Evolutionary conservation across 805 yeast genomes (phyloP).

Genomic region (Nakazawaea sp.): DNA sequence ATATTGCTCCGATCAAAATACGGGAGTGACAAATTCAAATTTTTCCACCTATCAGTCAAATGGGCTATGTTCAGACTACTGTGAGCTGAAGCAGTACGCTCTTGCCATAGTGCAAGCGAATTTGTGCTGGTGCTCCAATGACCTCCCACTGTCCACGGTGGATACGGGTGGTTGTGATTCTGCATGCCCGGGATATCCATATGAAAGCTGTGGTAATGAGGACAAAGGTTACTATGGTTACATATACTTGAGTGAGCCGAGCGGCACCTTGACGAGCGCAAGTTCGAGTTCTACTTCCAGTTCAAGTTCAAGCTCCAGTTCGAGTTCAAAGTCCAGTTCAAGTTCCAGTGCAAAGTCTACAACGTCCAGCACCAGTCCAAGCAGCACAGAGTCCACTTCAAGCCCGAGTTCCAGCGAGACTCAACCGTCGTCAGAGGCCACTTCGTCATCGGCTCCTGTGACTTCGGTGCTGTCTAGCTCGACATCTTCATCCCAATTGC

Average conservation of each 20-base stretch:
- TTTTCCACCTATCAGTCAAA: conserved; percentile 22
- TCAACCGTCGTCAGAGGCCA: neutral
- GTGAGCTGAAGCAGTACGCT: conserved; percentile 24
- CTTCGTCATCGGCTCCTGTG: neutral
- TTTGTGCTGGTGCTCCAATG: conserved; percentile 43
- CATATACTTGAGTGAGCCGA: conserved; percentile 13
- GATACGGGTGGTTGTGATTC: conserved; percentile 25
- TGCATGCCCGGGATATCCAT: conserved; percentile 38
- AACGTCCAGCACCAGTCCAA: conserved; percentile 1
- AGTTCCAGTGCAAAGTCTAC: conserved; percentile 1
- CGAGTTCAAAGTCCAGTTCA: conserved; percentile 2
- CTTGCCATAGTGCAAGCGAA: conserved; percentile 39
- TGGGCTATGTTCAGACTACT: conserved; percentile 35
- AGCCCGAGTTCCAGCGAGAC: conserved; percentile 6
- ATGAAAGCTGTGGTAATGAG: conserved; percentile 31
- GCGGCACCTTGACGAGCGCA: neutral
- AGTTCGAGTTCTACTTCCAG: conserved; percentile 9
- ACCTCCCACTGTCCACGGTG: conserved; percentile 33
- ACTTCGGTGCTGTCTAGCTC: too few relatives aligned
- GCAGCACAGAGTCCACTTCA: conserved; percentile 3
- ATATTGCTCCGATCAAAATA: conserved; percentile 21
- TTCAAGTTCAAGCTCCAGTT: conserved; percentile 7
- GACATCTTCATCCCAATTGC: too few relatives aligned
- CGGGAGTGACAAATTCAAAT: conserved; percentile 15
- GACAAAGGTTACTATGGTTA: conserved; percentile 18